Base-by-base conservation (phyloP, 1,284 basidiomycete species). In the Amylostereum chailletii region DNA sequence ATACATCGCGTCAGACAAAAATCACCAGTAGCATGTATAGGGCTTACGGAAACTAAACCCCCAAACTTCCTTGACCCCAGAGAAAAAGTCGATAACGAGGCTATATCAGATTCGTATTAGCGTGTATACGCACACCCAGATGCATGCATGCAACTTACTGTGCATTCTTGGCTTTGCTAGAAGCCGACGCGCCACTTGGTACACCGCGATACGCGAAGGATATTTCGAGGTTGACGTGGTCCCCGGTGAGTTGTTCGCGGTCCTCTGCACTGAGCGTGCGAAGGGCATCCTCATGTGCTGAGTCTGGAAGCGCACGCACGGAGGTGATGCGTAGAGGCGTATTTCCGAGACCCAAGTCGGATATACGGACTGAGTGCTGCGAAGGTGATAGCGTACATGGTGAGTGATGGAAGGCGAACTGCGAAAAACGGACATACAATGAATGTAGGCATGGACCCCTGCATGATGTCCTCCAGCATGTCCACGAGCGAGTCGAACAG, bases 181-280 rank as follows among this genome's bases (percentile, higher is more conserved):
- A 56, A 55, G 68, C 58, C 61, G 66, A 52, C 5, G 53, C 39
- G 2, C 68, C 65, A 27, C 71, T 81, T 2, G 80, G 81, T 11
- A 76, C 65, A 0, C 87, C 84, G 34, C 80, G 76, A 64, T 91
- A 93, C 4, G 80, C 79, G 55, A 92, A 76, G 0, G 81, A 81
- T 29, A 89, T 66, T 64, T 94, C 90, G 57, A 90, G 74, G 65
- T 92, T 90, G 50, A 66, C 56, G 37, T 66, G 62, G 39, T 65
- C 63, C 4, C 57, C 62, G 38, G 57, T 55, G 1, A 64, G 53
- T 3, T 57, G 60, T 3, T 64, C 60, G 26, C 55, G 50, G 11
- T 61, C 58, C 36, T 59, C 57, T 2, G 56, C 53, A 11, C 53
- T 53, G 38, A 64, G 51, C 1, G 50, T 47, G 40, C 60, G 51